Conservation (phyloP, 1,284 basidiomycete genomes). For the Marasmius tenuissimus region DNA sequence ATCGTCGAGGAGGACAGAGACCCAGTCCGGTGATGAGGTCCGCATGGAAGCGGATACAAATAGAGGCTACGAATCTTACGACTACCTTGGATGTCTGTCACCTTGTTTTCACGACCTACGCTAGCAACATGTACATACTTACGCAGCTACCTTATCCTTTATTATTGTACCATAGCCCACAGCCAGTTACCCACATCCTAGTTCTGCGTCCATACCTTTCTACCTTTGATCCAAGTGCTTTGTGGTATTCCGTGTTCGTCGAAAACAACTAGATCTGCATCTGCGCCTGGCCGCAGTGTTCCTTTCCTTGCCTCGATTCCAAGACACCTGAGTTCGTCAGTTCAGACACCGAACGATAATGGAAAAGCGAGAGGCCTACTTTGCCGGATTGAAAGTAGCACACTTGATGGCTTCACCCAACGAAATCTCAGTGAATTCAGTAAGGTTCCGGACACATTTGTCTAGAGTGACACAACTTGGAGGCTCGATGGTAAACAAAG, state of each 20-base stretch:
- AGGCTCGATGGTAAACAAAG: conserved; percentile 2
- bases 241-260: conserved; percentile 68
- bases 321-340: conserved; percentile 81
- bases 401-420: conserved; percentile 83
- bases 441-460: conserved; percentile 84
- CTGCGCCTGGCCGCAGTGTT: conserved; percentile 73
- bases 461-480: conserved; percentile 60
- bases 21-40: not conserved
- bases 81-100: too few species aligned
- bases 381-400: conserved; percentile 82
- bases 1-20: not conserved
- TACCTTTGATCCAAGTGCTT: conserved; percentile 83
- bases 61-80: too few species aligned
- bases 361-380: conserved; percentile 36
- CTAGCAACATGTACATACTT: not conserved
- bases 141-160: not conserved
- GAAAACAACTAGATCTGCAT: conserved; percentile 82
- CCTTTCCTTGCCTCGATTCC: conserved; percentile 81
- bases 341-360: conserved; percentile 90
- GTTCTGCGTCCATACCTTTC: conserved; percentile 58
- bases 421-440: conserved; percentile 78
- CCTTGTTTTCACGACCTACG: too few species aligned
- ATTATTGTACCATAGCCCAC: not conserved
- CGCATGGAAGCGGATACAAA: too few species aligned
- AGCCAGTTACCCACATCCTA: not conserved